Evolutionary conservation across 805 yeast genomes (phyloP).

Genomic region (Zygosaccharomyces bailii): DNA sequence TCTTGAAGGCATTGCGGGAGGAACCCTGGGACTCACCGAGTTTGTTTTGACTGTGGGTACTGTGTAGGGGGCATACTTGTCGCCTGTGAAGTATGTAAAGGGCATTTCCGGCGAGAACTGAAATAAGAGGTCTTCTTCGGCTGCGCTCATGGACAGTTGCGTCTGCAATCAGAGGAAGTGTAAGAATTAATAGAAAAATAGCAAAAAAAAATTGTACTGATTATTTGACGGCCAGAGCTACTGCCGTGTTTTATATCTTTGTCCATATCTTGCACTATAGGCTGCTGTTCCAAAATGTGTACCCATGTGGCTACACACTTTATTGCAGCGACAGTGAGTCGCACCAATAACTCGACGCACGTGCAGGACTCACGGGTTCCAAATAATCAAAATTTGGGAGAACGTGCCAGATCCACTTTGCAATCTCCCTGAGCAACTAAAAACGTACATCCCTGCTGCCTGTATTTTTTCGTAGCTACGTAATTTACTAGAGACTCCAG

Average conservation of each 20-base stretch:
- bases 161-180: background rate
- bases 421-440: too few relatives aligned
- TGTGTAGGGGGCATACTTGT: constrained; percentile 4
- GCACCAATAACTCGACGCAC: background rate
- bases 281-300: background rate
- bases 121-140: constrained; percentile 3
- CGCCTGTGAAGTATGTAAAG: background rate
- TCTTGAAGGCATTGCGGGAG: background rate
- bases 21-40: background rate
- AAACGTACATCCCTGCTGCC: too few relatives aligned
- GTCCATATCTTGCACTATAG: too few relatives aligned
- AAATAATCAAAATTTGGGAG: too few relatives aligned
- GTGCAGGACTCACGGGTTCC: background rate
- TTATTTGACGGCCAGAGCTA: too few relatives aligned
- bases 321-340: constrained; percentile 1
- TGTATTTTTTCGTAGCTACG: background rate
- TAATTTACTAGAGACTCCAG: too few relatives aligned
- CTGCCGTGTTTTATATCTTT: too few relatives aligned
- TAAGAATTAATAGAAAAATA: background rate
- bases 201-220: background rate
- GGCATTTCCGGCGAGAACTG: constrained; percentile 6
- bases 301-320: background rate
- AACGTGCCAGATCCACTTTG: constrained; percentile 1
- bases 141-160: constrained; percentile 1
- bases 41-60: background rate